phyloP scores from a whole-genome alignment of 169 alveolate species.

The Cryptosporidium tyzzeri region DNA sequence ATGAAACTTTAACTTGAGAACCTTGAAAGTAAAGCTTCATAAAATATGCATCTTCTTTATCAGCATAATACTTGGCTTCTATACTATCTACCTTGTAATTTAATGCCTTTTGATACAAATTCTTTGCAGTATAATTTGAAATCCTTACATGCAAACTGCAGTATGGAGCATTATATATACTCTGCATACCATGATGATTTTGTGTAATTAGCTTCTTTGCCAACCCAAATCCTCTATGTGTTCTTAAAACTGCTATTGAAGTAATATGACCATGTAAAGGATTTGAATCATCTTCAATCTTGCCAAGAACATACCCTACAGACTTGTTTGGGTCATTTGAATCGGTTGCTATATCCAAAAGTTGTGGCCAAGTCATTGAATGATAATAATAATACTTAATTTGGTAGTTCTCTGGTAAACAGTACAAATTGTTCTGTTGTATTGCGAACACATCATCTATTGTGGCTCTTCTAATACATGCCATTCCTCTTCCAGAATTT shows the following conservation, averaged over 20 bases:
- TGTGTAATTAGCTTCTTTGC: slow-evolving; percentile 83
- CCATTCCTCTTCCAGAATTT: slow-evolving; percentile 77
- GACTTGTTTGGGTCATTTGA: slow-evolving; percentile 83
- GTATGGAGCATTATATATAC: slow-evolving; percentile 83
- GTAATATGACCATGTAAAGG: slow-evolving; percentile 89
- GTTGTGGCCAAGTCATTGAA: slow-evolving; percentile 94
- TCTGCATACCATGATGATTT: slow-evolving; percentile 83
- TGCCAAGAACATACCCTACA: slow-evolving; percentile 89
- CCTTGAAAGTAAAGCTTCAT: slow-evolving; percentile 80
- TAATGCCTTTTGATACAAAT: slow-evolving; percentile 84
- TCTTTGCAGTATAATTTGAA: slow-evolving; percentile 88
- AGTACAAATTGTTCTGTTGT: slow-evolving; percentile 87
- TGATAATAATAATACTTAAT: slow-evolving; percentile 95
- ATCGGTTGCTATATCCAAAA: slow-evolving; percentile 85
- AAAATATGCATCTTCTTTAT: slow-evolving; percentile 90
- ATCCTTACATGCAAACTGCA: slow-evolving; percentile 88
- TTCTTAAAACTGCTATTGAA: slow-evolving; percentile 87
- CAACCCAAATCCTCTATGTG: slow-evolving; percentile 89
- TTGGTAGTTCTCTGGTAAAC: slow-evolving; percentile 94
- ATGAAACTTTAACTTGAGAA: not conserved
- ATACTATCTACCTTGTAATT: slow-evolving; percentile 82
- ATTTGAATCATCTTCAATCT: slow-evolving; percentile 81
- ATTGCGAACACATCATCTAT: slow-evolving; percentile 84
- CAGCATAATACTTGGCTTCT: slow-evolving; percentile 90
- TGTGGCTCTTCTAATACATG: slow-evolving; percentile 86